Conservation (phyloP, 1,139 yeast species). For the Debaryomyces subglobosus region DNA sequence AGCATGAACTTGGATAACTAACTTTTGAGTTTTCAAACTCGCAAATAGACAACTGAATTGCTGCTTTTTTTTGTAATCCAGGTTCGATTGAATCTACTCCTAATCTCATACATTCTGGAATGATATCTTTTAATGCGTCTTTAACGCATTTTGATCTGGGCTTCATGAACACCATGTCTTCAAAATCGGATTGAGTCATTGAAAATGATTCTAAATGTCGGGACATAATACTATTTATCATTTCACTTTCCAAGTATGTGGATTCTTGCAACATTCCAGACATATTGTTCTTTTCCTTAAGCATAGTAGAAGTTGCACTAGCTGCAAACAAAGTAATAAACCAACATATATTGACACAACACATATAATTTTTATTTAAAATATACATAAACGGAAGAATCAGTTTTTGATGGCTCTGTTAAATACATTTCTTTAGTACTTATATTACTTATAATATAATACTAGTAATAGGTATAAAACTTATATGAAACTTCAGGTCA, state of each 20-base stretch:
- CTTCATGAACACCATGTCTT: conserved; percentile 4
- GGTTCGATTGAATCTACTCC: conserved; percentile 40
- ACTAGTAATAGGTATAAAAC: not conserved
- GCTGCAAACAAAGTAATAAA: conserved; percentile 1
- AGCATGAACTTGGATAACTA: conserved; percentile 38
- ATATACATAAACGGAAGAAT: no score
- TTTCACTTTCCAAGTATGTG: not conserved
- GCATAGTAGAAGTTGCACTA: not conserved
- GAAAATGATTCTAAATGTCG: conserved; percentile 2
- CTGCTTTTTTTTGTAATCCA: conserved; percentile 36
- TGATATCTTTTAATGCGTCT: conserved; percentile 28
- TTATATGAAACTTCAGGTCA: not conserved
- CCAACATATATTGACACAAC: not conserved
- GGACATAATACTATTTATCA: not conserved
- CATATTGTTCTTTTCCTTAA: not conserved
- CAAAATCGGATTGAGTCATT: conserved; percentile 4
- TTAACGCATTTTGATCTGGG: conserved; percentile 24
- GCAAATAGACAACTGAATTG: conserved; percentile 55
- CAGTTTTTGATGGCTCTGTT: no score
- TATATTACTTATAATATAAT: not conserved
- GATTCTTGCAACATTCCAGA: not conserved
- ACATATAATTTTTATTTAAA: not conserved
- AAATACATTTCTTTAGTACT: not conserved
- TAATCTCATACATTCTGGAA: conserved; percentile 29
- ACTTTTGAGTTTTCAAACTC: conserved; percentile 53